These are phyloP conservation scores for Licmophora abbreviata DNA, from an alignment of 108 stramenopile genomes.

Conservation along the genomic window DNA sequence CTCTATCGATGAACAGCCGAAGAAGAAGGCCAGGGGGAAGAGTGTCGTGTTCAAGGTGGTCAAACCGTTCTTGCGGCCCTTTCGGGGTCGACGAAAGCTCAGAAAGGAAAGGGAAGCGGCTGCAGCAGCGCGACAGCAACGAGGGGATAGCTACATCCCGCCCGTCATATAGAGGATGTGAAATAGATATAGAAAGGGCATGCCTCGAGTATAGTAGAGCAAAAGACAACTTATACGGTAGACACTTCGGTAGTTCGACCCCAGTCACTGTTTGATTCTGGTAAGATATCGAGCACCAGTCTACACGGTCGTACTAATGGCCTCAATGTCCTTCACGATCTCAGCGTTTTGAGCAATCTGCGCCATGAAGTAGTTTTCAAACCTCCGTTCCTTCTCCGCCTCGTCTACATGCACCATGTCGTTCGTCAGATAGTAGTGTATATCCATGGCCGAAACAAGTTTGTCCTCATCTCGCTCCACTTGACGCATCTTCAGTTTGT, in stretches of 20 bases:
- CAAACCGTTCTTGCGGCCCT: neutral
- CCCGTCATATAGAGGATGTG: too few relatives aligned
- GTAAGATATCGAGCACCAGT: too few relatives aligned
- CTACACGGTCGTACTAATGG: conserved; percentile 19
- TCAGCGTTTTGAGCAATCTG: conserved; percentile 65
- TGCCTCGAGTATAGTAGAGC: too few relatives aligned
- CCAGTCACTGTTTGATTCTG: too few relatives aligned
- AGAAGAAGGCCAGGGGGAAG: too few relatives aligned
- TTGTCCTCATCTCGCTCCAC: conserved; percentile 32
- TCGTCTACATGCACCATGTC: conserved; percentile 75
- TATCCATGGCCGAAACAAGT: conserved; percentile 62
- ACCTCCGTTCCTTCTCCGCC: conserved; percentile 77
- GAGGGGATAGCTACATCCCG: too few relatives aligned
- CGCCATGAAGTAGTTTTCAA: conserved; percentile 80
- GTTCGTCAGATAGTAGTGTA: conserved; percentile 55
- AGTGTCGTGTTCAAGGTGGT: neutral
- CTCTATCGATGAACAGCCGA: too few relatives aligned
- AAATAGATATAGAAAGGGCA: too few relatives aligned
- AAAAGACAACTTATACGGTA: too few relatives aligned
- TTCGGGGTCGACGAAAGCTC: neutral
- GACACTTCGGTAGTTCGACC: too few relatives aligned
- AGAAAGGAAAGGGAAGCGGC: too few relatives aligned
- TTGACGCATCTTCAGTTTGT: conserved; percentile 73
- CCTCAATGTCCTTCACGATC: conserved; percentile 52
- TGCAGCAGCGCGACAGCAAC: too few relatives aligned